Evolutionary conservation across 148 eudicot species (phyloP).

Genomic region (Mesembryanthemum crystallinum): DNA sequence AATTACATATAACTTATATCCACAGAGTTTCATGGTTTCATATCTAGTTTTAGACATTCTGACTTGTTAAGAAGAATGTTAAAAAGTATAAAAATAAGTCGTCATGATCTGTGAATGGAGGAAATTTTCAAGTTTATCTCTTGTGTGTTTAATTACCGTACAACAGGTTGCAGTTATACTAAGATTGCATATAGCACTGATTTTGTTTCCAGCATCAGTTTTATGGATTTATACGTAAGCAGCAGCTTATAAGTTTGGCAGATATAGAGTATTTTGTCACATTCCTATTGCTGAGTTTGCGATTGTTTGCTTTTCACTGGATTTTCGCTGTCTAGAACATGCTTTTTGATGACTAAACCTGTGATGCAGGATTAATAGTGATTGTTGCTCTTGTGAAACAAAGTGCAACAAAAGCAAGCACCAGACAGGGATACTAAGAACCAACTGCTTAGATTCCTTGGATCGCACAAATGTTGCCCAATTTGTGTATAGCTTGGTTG

Average conservation of each 20-base stretch:
- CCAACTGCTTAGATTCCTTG: slow-evolving; percentile 91
- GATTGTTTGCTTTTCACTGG: neutral
- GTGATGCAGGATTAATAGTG: slow-evolving; percentile 16
- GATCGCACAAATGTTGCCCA: slow-evolving; percentile 95
- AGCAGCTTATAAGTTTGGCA: neutral
- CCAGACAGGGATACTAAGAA: slow-evolving; percentile 75
- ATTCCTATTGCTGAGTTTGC: neutral
- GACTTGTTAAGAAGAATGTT: neutral
- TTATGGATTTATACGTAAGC: neutral
- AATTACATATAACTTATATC: neutral
- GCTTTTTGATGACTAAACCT: neutral
- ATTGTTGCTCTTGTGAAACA: neutral
- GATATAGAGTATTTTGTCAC: neutral
- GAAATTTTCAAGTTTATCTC: neutral
- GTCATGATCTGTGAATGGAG: neutral
- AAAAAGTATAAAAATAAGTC: too few relatives aligned
- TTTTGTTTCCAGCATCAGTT: neutral
- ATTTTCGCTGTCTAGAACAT: neutral
- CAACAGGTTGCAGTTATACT: neutral
- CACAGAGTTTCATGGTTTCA: neutral
- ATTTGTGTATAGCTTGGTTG: slow-evolving; percentile 75
- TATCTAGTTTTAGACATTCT: neutral
- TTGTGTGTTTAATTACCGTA: neutral
- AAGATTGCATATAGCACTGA: neutral
- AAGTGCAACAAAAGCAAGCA: neutral